These are phyloP conservation scores for Xylariaceae sp. DNA, from an alignment of 2,329 filamentous ascomycete species.

Conservation along the genomic window DNA sequence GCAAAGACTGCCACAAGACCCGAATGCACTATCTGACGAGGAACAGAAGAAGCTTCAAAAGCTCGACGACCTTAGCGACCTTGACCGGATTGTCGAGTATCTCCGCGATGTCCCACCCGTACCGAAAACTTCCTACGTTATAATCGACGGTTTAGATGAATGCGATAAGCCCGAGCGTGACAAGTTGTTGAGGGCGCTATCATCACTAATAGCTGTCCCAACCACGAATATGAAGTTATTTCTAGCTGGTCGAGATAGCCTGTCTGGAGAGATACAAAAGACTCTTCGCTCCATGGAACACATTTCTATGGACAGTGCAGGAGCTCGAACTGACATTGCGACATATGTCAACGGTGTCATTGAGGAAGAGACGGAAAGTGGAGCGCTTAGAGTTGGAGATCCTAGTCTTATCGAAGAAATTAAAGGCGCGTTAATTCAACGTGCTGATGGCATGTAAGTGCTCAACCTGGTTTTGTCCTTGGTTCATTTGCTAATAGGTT, in stretches of 20 bases:
- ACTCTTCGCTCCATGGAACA: constrained; percentile 5
- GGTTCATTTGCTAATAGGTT: constrained; percentile 5
- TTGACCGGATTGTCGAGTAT: background rate
- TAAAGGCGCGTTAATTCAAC: constrained; percentile 29
- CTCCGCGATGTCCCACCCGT: constrained; percentile 2
- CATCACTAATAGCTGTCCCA: constrained; percentile 21
- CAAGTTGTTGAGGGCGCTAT: constrained; percentile 12
- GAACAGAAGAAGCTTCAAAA: constrained; percentile 3
- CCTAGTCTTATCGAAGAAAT: constrained; percentile 29
- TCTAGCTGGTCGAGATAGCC: constrained; percentile 4
- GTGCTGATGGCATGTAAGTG: constrained; percentile 40
- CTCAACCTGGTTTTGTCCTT: background rate
- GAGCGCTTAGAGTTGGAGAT: constrained; percentile 16
- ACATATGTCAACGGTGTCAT: constrained; percentile 24
- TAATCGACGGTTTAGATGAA: constrained; percentile 38
- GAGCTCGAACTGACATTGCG: constrained; percentile 23
- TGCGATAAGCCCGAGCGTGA: constrained; percentile 24
- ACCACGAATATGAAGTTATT: constrained; percentile 9
- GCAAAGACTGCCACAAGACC: constrained; percentile 16
- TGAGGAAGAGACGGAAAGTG: constrained; percentile 12
- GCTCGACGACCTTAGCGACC: background rate
- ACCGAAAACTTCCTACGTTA: constrained; percentile 19
- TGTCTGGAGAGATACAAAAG: constrained; percentile 17
- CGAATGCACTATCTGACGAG: constrained; percentile 13
- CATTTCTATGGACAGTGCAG: constrained; percentile 13